Evolutionary conservation across 805 yeast genomes (phyloP), one percentile per base, ranked within the genome.

Genomic region (Jamesozyma spencerorum): DNA sequence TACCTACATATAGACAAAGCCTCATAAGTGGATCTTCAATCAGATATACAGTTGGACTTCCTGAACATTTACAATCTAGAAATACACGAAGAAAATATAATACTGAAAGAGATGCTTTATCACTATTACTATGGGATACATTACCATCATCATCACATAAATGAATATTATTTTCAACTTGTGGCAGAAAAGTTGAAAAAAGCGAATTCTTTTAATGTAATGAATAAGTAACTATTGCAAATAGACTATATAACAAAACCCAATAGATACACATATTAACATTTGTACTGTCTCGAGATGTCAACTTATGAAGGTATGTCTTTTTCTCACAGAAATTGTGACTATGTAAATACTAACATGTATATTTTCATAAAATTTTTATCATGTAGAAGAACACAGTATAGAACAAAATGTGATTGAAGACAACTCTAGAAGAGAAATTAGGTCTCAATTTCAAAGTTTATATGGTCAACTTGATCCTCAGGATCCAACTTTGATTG

Each of bases 271-370:
- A 22, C 10, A 22, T 22, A 6, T 22, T 22, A 7, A 22, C 26
- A 22, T 10, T 22, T 22, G 10, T 22, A 7, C 10, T 7, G 10
- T 22, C n/a, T 12, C 13, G 39, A 19, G 11, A 62, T 59, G 65
- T 57, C 65, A 1, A 53, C 53, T 7, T 62, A 62, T 48, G 61
- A 61, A 47, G 65, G 66, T 58, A 43, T 37, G 58, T 47, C 11
- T 17, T 4, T 12, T 17, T n/a, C n/a, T n/a, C n/a, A n/a, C n/a
- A n/a, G n/a, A n/a, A n/a, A n/a, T n/a, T n/a, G n/a, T n/a, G n/a
- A n/a, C n/a, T n/a, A n/a, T n/a, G n/a, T n/a, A n/a, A n/a, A n/a
- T n/a, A 39, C 46, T 35, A 37, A 35, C 49, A 34, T 3, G 15
- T 5, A 7, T 7, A 14, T 24, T 8, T 22, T 22, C 10, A 7